A percentile compares a stretch with the other conserved stretches of the same genome.
These are phyloP conservation scores for Verbascum thapsus DNA, from an alignment of 257 asterid species.

Conservation along the genomic window DNA sequence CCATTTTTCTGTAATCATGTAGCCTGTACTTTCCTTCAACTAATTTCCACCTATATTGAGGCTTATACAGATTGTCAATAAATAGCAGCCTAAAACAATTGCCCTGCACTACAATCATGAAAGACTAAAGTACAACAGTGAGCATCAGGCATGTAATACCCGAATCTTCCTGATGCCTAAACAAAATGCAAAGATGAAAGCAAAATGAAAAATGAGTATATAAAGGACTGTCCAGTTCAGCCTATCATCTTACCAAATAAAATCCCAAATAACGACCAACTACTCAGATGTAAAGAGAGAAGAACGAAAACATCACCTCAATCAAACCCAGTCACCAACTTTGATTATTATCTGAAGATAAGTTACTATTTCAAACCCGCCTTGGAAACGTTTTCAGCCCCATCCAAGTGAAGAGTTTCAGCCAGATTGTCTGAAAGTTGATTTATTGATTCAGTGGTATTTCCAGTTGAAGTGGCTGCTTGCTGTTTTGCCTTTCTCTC, in stretches of 20 bases:
- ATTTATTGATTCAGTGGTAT: constrained; percentile 62
- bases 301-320: constrained; percentile 54
- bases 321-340: constrained; percentile 44
- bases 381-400: constrained; percentile 52
- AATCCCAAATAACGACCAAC: constrained; percentile 43
- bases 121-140: constrained; percentile 38
- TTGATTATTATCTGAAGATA: constrained; percentile 33
- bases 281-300: constrained; percentile 44
- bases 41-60: constrained; percentile 40
- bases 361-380: constrained; percentile 47
- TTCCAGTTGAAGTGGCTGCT: constrained; percentile 47
- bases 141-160: constrained; percentile 35
- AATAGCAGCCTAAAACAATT: constrained; percentile 45
- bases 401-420: constrained; percentile 66
- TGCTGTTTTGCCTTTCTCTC: constrained; percentile 88
- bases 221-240: constrained; percentile 36
- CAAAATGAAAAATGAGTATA: constrained; percentile 17
- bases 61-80: constrained; percentile 48
- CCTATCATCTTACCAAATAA: constrained; percentile 33
- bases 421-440: constrained; percentile 74
- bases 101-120: too few relatives aligned
- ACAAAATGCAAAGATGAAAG: not conserved
- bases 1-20: constrained; percentile 32
- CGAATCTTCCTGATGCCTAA: constrained; percentile 40
- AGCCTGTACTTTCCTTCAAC: constrained; percentile 44